Evolutionary conservation across 225 moss, liverwort and hornwort species (phyloP).

Genomic region (Bryoerythrophyllum caledonicum): DNA sequence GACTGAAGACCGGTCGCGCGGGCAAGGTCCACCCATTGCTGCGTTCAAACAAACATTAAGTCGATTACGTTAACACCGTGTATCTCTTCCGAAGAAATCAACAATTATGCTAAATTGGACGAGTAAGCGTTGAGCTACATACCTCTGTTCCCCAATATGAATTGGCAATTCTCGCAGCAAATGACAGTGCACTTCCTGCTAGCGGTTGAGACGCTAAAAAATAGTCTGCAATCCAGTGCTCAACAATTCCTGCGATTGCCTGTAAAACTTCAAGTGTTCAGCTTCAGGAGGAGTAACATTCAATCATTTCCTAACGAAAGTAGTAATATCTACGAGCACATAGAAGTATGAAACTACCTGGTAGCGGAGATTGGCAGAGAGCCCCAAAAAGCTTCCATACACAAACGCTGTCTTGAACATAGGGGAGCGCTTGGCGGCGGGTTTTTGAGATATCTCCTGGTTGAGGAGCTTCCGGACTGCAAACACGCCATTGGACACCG

Average conservation of each 20-base stretch:
- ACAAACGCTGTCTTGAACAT: constrained; percentile 74
- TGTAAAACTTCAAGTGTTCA: constrained; percentile 30
- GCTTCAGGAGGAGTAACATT: not conserved
- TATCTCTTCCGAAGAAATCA: not conserved
- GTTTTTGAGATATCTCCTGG: constrained; percentile 27
- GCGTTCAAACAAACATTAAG: constrained; percentile 21
- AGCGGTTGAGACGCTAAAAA: constrained; percentile 84
- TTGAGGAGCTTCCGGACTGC: constrained; percentile 44
- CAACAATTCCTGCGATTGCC: constrained; percentile 88
- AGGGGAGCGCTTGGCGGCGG: constrained; percentile 65
- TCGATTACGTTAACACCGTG: not conserved
- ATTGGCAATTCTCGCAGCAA: constrained; percentile 69
- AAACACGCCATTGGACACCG: constrained; percentile 55
- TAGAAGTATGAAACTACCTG: constrained; percentile 50
- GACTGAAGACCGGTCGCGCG: constrained; percentile 75
- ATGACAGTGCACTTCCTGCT: constrained; percentile 70
- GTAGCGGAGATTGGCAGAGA: constrained; percentile 89
- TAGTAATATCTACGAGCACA: not conserved
- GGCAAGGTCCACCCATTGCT: constrained; percentile 98
- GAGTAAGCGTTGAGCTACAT: not conserved
- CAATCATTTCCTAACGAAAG: not conserved
- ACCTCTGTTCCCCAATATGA: constrained; percentile 87
- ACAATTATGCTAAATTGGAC: not conserved
- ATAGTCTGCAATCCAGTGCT: constrained; percentile 93
- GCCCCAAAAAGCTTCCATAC: constrained; percentile 73